A percentile compares a stretch with the other conserved stretches of the same genome.
Conservation (phyloP, 179 eudicot genomes). For the Spinacia oleracea region DNA sequence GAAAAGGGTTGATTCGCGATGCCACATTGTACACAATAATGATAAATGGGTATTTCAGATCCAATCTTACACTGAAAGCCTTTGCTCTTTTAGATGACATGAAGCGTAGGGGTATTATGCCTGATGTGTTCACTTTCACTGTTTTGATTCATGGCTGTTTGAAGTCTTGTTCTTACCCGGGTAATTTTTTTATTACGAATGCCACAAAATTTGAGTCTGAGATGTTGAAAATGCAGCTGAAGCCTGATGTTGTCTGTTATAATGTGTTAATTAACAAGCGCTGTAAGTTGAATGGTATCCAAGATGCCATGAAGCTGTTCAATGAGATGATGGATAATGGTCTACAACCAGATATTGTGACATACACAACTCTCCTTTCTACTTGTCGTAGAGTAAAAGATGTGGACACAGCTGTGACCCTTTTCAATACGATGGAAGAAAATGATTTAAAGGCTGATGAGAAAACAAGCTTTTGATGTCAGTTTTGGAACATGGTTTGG, state of each 20-base stretch:
- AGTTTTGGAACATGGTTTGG: constrained; percentile 35
- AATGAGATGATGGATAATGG: too few relatives aligned
- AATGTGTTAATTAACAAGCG: constrained; percentile 53
- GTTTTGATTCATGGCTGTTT: constrained; percentile 57
- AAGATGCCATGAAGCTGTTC: constrained; percentile 42
- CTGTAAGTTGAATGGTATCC: constrained; percentile 45
- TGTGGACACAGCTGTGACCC: constrained; percentile 41
- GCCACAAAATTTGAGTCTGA: constrained; percentile 29
- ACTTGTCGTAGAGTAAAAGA: constrained; percentile 39
- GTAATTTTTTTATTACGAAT: constrained; percentile 6
- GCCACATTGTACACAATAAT: constrained; percentile 61
- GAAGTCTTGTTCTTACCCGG: constrained; percentile 6
- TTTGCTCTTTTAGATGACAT: constrained; percentile 50
- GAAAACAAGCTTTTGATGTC: constrained; percentile 21
- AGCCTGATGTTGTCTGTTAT: constrained; percentile 47
- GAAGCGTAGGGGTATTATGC: constrained; percentile 56
- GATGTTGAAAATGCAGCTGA: constrained; percentile 42
- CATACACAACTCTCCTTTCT: constrained; percentile 57
- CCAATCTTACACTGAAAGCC: constrained; percentile 44
- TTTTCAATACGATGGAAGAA: constrained; percentile 40
- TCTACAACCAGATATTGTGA: constrained; percentile 57
- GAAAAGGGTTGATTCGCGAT: constrained; percentile 53
- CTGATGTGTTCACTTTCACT: constrained; percentile 69
- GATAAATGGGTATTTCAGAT: constrained; percentile 64
- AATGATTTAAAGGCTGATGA: constrained; percentile 44